Percentiles rank a stretch among this genome's conserved stretches.
phyloP scores from a whole-genome alignment of 1,284 basidiomycete species.

The Cronartium ribicola region DNA sequence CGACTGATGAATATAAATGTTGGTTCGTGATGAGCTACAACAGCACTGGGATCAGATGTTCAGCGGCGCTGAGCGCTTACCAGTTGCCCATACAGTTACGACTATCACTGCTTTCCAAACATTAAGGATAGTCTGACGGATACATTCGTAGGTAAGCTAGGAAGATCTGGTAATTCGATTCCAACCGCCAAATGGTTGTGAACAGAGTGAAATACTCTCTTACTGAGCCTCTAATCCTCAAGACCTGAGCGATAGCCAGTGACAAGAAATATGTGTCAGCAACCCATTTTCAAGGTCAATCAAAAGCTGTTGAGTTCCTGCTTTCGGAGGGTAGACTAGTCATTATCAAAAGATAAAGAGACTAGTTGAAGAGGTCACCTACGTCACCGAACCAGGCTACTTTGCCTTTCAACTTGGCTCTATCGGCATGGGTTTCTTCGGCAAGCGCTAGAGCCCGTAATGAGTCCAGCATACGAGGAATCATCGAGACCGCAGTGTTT shows the following conservation, averaged over 20 bases:
- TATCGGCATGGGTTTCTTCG: conserved; percentile 31
- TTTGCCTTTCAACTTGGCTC: conserved; percentile 24
- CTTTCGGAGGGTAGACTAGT: background rate
- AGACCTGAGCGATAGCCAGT: conserved; percentile 14
- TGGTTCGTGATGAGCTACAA: background rate
- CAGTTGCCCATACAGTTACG: conserved; percentile 46
- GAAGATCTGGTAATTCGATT: background rate
- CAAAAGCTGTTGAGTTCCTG: no score
- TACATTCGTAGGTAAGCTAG: background rate
- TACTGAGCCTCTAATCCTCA: conserved; percentile 33
- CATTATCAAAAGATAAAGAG: background rate
- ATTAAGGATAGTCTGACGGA: conserved; percentile 42
- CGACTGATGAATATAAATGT: conserved; percentile 15
- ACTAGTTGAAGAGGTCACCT: background rate
- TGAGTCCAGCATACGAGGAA: conserved; percentile 17
- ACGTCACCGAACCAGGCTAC: conserved; percentile 42
- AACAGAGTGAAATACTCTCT: background rate
- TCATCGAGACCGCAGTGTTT: conserved; percentile 16
- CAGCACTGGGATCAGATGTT: no score
- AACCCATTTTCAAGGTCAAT: no score
- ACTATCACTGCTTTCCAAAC: conserved; percentile 46
- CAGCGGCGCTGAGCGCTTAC: background rate
- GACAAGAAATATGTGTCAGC: background rate
- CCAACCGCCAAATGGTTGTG: background rate
- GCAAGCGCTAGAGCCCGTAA: conserved; percentile 25